Conservation (phyloP, 2,329 filamentous ascomycete genomes). For the Fusarium torulosum region DNA sequence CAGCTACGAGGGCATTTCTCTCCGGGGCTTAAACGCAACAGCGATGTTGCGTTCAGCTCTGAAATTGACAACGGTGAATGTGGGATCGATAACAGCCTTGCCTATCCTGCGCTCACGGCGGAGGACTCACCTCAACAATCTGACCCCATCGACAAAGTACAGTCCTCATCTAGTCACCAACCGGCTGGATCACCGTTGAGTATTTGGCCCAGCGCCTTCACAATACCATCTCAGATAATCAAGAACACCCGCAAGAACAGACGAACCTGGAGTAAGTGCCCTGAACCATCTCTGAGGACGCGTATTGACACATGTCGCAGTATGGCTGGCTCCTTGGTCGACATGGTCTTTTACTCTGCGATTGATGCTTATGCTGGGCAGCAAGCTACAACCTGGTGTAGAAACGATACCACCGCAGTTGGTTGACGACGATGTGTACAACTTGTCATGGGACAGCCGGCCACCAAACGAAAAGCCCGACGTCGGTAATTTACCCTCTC, state of each 20-base stretch:
- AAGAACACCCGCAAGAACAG: constrained; percentile 49
- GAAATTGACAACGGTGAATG: constrained; percentile 26
- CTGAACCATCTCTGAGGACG: rapidly evolving
- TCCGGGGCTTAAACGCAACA: constrained; percentile 21
- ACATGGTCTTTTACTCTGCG: constrained; percentile 53
- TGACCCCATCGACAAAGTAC: constrained; percentile 13
- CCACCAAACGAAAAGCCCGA: constrained; percentile 46
- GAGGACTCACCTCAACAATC: constrained; percentile 29
- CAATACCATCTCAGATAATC: constrained; percentile 47
- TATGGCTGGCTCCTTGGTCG: constrained; percentile 51
- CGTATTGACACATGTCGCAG: constrained; percentile 17
- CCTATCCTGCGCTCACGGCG: constrained; percentile 37
- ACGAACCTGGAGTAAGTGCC: constrained; percentile 54
- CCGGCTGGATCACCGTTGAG: constrained; percentile 31
- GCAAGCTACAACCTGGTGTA: constrained; percentile 48
- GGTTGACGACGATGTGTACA: constrained; percentile 50
- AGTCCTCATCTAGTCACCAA: constrained; percentile 13
- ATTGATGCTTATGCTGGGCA: constrained; percentile 50
- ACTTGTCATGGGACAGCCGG: constrained; percentile 38
- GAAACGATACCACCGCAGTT: constrained; percentile 37
- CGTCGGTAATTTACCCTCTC: constrained; percentile 51
- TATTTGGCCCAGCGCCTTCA: constrained; percentile 51
- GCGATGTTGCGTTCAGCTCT: constrained; percentile 32
- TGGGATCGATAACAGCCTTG: constrained; percentile 21
- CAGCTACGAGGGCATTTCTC: constrained; percentile 13